phyloP scores from a whole-genome alignment of 2,329 filamentous ascomycete genomes.

The Ophiostoma triangulosporum region DNA sequence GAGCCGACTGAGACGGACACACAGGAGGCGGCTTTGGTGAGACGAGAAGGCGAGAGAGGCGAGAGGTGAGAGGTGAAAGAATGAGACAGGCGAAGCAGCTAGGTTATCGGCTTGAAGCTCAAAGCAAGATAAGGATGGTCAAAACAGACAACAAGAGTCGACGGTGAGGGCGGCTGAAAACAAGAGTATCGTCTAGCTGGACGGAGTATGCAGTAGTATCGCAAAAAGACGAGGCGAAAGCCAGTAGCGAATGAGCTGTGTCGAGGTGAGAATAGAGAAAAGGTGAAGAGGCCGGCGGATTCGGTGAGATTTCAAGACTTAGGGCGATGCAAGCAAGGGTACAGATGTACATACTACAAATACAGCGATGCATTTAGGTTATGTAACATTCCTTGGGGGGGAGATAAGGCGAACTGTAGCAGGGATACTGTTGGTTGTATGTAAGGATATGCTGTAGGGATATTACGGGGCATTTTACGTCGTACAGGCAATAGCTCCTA shows the following conservation, averaged over 20 bases:
- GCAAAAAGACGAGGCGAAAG: neutral
- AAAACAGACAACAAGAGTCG: neutral
- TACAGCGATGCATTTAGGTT: too few relatives aligned
- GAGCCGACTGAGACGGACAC: too few relatives aligned
- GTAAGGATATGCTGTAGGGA: too few relatives aligned
- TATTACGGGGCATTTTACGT: neutral
- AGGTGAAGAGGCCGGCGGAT: neutral
- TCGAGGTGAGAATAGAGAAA: neutral
- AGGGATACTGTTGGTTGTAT: too few relatives aligned
- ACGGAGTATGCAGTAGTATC: neutral
- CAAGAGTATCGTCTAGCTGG: neutral
- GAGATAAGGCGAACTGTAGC: too few relatives aligned
- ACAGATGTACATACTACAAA: neutral
- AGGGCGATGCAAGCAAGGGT: neutral
- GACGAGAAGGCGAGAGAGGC: neutral
- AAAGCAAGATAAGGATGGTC: neutral
- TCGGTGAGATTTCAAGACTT: conserved; percentile 4
- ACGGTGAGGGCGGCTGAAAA: neutral
- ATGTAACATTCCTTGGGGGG: too few relatives aligned
- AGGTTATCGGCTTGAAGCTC: neutral
- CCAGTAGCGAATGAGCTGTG: neutral
- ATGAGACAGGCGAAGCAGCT: neutral
- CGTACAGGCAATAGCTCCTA: too few relatives aligned
- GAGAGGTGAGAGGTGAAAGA: neutral
- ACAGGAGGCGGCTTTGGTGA: too few relatives aligned